A percentile compares a stretch with the other conserved stretches of the same genome.
Conservation (phyloP, 2,329 filamentous ascomycete genomes). For the Paracamarosporium sp. region DNA sequence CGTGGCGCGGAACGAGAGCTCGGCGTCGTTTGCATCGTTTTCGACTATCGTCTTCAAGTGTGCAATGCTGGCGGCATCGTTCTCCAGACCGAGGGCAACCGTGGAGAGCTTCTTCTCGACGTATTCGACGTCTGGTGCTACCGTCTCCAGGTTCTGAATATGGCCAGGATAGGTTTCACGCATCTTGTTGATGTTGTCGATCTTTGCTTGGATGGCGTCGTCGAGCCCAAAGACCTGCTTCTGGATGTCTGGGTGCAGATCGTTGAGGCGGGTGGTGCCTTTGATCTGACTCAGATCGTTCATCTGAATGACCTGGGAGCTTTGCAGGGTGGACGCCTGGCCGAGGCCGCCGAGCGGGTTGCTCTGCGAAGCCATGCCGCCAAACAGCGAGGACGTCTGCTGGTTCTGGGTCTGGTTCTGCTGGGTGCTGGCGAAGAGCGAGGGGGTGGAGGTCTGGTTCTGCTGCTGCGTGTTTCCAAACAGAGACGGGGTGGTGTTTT, state of each 20-base stretch:
- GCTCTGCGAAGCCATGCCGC: constrained; percentile 39
- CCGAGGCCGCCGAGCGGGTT: constrained; percentile 33
- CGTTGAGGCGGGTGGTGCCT: constrained; percentile 89
- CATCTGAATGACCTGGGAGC: constrained; percentile 36
- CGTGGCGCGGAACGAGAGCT: constrained; percentile 74
- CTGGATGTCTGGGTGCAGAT: constrained; percentile 83
- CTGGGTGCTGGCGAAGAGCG: constrained; percentile 28
- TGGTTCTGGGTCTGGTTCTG: constrained; percentile 24
- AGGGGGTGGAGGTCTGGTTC: constrained; percentile 37
- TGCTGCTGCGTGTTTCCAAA: constrained; percentile 38
- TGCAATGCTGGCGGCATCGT: constrained; percentile 67
- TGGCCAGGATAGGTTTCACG: constrained; percentile 70
- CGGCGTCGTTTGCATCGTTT: constrained; percentile 73
- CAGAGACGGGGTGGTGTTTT: constrained; percentile 34
- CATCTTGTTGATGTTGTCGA: constrained; percentile 77
- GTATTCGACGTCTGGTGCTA: constrained; percentile 71
- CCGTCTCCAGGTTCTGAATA: constrained; percentile 67
- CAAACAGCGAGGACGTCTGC: constrained; percentile 37
- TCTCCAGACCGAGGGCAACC: constrained; percentile 67
- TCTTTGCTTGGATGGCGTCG: constrained; percentile 78
- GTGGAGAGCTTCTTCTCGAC: constrained; percentile 67
- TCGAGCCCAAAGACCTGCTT: constrained; percentile 80
- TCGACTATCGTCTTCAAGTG: constrained; percentile 64
- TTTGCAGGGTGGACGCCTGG: constrained; percentile 34
- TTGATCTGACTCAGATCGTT: constrained; percentile 68